phyloP scores from a whole-genome alignment of 345 rosid species.

The Gossypium herbaceum region DNA sequence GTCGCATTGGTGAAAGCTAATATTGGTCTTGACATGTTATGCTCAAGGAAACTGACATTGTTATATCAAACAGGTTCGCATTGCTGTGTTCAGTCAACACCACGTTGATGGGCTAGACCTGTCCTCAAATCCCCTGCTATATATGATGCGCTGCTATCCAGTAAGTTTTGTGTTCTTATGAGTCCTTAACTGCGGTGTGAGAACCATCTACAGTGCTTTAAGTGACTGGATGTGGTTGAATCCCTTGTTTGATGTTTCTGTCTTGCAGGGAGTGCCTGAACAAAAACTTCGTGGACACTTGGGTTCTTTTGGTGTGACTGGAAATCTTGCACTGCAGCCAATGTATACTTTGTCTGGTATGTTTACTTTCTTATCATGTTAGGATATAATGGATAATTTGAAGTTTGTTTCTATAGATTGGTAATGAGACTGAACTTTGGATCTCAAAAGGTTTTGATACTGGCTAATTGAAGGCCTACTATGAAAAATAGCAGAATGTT shows the following conservation, averaged over 20 bases:
- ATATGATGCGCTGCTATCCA: constrained; percentile 98
- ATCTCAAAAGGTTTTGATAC: neutral
- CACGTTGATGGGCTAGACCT: constrained; percentile 98
- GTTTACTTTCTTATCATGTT: neutral
- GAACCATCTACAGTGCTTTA: neutral
- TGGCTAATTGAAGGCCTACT: neutral
- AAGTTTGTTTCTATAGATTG: neutral
- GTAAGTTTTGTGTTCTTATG: constrained; percentile 40
- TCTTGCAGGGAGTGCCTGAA: constrained; percentile 87
- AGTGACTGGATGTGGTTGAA: neutral
- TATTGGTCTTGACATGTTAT: neutral
- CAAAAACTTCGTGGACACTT: constrained; percentile 89
- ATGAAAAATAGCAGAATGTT: neutral
- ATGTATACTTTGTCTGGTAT: constrained; percentile 98
- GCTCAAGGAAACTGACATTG: neutral
- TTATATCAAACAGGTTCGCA: constrained; percentile 65
- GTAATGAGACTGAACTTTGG: neutral
- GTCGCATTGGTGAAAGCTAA: constrained; percentile 64
- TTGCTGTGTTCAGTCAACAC: constrained; percentile 98
- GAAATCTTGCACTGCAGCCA: constrained; percentile 98
- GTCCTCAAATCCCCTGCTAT: constrained; percentile 89
- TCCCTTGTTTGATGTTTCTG: constrained; percentile 19
- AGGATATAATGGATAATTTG: neutral
- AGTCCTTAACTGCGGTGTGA: neutral
- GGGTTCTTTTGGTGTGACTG: constrained; percentile 96